Conservation (phyloP, 441 rosid genomes). For the Populus tomentosa region DNA sequence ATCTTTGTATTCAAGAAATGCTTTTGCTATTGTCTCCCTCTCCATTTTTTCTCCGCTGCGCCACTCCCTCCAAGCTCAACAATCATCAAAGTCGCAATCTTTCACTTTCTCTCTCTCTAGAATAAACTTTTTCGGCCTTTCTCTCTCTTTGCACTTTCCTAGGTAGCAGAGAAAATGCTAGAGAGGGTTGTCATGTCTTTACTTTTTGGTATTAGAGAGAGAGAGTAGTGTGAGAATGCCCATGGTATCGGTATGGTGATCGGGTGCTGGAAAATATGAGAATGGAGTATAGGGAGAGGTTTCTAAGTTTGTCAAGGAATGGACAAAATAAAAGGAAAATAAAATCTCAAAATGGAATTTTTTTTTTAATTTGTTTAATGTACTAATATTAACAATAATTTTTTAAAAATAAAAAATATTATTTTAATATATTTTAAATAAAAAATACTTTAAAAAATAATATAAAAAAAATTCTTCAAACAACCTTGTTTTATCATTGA, state of each 20-base stretch:
- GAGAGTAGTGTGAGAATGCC: slow-evolving; percentile 40
- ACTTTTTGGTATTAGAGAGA: slow-evolving; percentile 1
- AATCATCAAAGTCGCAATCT: slow-evolving; percentile 21
- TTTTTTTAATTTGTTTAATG: no score
- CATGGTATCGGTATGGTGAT: not conserved
- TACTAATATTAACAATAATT: no score
- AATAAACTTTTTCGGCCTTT: not conserved
- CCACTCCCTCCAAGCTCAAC: slow-evolving; percentile 13
- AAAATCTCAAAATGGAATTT: not conserved
- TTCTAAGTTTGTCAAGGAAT: not conserved
- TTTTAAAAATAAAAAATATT: no score
- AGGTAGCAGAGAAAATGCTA: no score
- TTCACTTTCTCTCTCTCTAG: not conserved
- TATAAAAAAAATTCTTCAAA: no score
- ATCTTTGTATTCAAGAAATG: slow-evolving; percentile 30
- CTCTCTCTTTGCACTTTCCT: no score
- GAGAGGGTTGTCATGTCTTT: no score
- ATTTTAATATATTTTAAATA: no score
- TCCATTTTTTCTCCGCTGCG: not conserved
- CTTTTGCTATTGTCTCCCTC: slow-evolving; percentile 13
- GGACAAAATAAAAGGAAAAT: not conserved
- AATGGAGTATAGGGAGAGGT: slow-evolving; percentile 6
- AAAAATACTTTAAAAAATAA: no score
- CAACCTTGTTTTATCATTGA: no score
- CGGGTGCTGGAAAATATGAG: slow-evolving; percentile 28